phyloP scores from a whole-genome alignment of 2,329 filamentous ascomycete genomes.

The Fusarium acutatum region DNA sequence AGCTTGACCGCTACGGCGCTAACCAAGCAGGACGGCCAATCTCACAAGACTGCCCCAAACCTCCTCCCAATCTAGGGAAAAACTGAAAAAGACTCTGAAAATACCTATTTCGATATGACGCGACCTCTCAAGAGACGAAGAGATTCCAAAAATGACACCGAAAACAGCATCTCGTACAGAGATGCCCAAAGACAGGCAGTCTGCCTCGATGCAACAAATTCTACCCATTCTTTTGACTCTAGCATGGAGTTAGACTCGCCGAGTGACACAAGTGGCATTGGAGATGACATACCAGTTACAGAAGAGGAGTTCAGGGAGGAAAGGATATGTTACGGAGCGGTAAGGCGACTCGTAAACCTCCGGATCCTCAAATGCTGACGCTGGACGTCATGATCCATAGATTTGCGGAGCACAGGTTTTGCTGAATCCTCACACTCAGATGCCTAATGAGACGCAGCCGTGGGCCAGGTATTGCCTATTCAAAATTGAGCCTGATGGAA shows the following conservation, averaged over 20 bases:
- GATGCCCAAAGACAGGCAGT: not conserved
- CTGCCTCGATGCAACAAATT: rapidly evolving
- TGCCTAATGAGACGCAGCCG: rapidly evolving
- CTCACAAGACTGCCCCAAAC: rapidly evolving
- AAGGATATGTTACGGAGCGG: not conserved
- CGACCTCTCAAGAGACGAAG: not conserved
- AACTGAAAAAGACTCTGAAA: rapidly evolving
- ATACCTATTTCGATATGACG: not conserved
- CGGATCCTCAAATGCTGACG: rapidly evolving
- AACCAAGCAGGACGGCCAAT: rapidly evolving
- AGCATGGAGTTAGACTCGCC: not conserved
- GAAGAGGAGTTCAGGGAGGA: rapidly evolving
- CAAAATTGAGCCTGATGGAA: rapidly evolving
- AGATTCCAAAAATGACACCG: rapidly evolving
- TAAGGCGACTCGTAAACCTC: rapidly evolving
- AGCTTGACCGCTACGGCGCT: not conserved
- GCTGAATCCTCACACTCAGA: rapidly evolving
- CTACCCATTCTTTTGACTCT: rapidly evolving
- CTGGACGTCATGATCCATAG: not conserved
- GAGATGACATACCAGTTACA: rapidly evolving
- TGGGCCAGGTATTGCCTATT: not conserved
- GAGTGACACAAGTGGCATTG: rapidly evolving
- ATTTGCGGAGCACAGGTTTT: not conserved
- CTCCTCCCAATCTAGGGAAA: rapidly evolving
- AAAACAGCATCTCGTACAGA: not conserved